Conservation (phyloP, 305 asterid species). For the Solanum hybrid region DNA sequence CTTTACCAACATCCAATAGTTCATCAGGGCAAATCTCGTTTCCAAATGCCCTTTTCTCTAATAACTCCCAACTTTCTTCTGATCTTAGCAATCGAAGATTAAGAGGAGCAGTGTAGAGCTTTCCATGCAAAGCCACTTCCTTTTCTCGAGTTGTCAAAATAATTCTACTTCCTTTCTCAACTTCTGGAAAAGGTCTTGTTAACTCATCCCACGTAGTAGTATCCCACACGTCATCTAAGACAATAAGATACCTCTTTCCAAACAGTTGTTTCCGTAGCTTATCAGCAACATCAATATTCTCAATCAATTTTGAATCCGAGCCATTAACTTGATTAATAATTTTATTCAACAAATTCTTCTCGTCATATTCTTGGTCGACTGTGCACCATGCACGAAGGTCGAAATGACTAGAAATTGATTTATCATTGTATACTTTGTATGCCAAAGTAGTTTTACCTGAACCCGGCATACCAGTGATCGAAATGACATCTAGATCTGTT, state of each 20-base stretch:
- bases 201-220: slow-evolving; percentile 3
- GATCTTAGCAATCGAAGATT: not conserved
- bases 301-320: not conserved
- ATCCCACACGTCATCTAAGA: slow-evolving; percentile 18
- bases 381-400: not conserved
- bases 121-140: too few relatives aligned
- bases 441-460: not conserved
- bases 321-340: not conserved
- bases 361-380: not conserved
- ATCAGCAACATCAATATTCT: not conserved
- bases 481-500: not conserved
- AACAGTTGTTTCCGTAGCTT: not conserved
- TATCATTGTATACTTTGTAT: not conserved
- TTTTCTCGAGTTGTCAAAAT: too few relatives aligned
- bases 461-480: not conserved
- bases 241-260: slow-evolving; percentile 8
- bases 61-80: slow-evolving; percentile 10
- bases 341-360: not conserved
- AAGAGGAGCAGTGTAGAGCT: not conserved
- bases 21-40: not conserved
- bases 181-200: not conserved
- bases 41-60: not conserved
- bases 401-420: not conserved
- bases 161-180: too few relatives aligned
- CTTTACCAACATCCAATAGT: not conserved